Evolutionary conservation across 371 early-diverging fungal genomes (phyloP), one percentile per base, ranked within the genome.

Genomic region (Sporodiniella umbellata): DNA sequence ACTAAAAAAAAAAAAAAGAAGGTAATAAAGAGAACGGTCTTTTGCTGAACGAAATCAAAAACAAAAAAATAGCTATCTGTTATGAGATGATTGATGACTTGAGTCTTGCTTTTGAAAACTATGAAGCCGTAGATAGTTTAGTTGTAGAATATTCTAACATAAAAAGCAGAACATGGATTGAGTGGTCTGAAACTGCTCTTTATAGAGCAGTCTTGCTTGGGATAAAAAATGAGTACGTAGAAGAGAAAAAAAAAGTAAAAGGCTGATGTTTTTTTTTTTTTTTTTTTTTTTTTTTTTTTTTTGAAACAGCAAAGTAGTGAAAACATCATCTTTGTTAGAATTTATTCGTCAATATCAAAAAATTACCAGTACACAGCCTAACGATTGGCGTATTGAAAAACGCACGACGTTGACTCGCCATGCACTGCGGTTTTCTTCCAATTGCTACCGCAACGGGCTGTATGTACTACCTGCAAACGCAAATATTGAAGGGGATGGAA

Each of bases 161-260:
- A 22, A 66, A 62, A 50, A 48, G 68, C 21, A 77, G 72, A 17
- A 77, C 83, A 46, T 60, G 84, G 45, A 56, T 66, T 12, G 75
- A 81, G 42, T 88, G 90, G 88, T 62, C 80, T 8, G 88, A 89
- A 49, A 79, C 82, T 45, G 84, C 86, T 7, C 66, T 89, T 43
- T 89, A 88, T 53, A 77, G 87, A 28, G 80, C 77, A 0, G 63
- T 80, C 1, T 56, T 87, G 39, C 45, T 85, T 30, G 72, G 80
- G 31, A 51, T 85, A 51, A 61, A 71, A 26, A 57, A 73, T 21
- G 64, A 70, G 82, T 80, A 80, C 64, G 58, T 46, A 26, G 33
- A 25, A 39, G 12, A 31, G 31, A 23, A 11, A 33, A 37, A 19
- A 17, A 43, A 14, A 42, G 15, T 15, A 17, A 10, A 35, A 43